Base-by-base conservation (phyloP, 2,329 filamentous ascomycete genomes). In the Dryadomyces sulphureus region DNA sequence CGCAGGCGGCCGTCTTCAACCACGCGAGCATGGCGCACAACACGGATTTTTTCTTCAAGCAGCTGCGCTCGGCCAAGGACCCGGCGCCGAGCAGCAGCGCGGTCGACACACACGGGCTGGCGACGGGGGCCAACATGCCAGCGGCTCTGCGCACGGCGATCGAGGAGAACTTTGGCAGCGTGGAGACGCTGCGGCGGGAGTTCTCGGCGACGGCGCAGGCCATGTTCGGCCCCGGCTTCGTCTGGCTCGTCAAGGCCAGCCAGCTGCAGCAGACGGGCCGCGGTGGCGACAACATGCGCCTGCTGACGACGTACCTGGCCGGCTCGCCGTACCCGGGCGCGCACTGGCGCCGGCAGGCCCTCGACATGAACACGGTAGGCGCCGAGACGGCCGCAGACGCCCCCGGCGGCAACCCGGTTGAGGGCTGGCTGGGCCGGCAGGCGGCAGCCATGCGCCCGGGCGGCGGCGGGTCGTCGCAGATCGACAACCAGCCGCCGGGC, bases 161-260 rank as follows among this genome's bases (percentile, higher is more conserved):
- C 55, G 69, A 75, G 56, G 65, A 68, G 24, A 78, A 78, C 56
- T 96, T 94, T 68, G 82, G 83, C 59, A 87, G 81, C 56, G 69
- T 93, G 55, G 83, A 93, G 53, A 89, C 84, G 25, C 77, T 98
- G 49, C 79, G 79, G 59, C 72, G 73, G 55, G 84, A 92, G 60
- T 79, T 98, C 64, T 64, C 92, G 58, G 69, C 80, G 53, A 93
- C 83, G 36, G 90, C 90, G 48, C 72, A 77, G 54, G 75, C 79
- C 66, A 95, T 96, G 88, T 96, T 98, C 67, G 92, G 90, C 46
- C 89, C 90, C 0, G 92, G 92, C 53, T 96, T 93, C 66, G 84
- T 96, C 60, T 98, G 92, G 92, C 80, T 98, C 50, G 84, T 95
- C 57, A 77, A 77, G 55, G 49, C 50, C 34, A 48, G 49, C 38